Base-by-base conservation (phyloP, 306 rosid genomes). In the Trichosanthes truncata region DNA sequence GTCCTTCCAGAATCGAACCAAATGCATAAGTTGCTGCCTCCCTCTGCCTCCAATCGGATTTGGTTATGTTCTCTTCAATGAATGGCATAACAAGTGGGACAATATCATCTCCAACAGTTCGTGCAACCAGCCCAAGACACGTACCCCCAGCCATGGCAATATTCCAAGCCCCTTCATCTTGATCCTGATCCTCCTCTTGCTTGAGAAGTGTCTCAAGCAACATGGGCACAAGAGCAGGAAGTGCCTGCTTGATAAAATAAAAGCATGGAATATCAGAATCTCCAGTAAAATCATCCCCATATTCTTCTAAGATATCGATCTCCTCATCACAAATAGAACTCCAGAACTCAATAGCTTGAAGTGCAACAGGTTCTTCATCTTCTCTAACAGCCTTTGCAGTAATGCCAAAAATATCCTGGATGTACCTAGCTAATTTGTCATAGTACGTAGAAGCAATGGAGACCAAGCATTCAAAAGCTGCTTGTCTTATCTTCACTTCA, bases 141-240 rank as follows among this genome's bases (percentile, higher is more conserved):
- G 98, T 94, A 45, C 98, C 98, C 57, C 98, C 98, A 80, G 98
- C 98, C 98, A 94, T 94, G 56, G 98, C 98, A 88, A 94, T 91
- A 79, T 94, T 94, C 98, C 98, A 94, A 26, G 98, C 97, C 52
- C 96, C 98, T 84, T 94, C 98, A 51, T 94, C 98, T 80, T 90
- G 98, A 88, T 94, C 98, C 79, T 92, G 98, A 83, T 92, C 97
- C 83, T 94, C 97, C 78, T 94, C 97, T 85, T 94, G 98, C 87
- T 92, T 94, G 9, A 90, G 89, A 18, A 94, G 85, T 0, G 98
- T 90, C 83, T 94, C 98, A 17, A 94, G 82, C 59, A 94, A 83
- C 96, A 94, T 80, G 13, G 98, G 98, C 36, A 94, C 87, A 48
- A 94, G 91, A 82, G 86, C 89, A 49, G 97, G 87, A 41, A 94